Base-by-base conservation (phyloP, 1,284 basidiomycete species). In the Moesziomyces aphidis region DNA sequence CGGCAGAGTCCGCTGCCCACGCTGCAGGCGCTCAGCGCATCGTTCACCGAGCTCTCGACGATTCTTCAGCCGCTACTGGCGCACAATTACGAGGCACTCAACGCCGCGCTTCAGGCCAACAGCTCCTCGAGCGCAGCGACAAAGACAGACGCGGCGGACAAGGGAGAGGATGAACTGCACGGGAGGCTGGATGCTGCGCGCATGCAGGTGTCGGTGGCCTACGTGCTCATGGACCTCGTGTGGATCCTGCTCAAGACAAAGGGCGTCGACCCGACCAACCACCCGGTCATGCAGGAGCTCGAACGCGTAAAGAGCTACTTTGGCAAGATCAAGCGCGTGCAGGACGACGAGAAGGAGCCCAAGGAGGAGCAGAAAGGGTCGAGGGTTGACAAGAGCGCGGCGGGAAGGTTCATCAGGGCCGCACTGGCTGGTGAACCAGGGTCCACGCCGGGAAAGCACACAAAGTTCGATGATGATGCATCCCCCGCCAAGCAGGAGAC, bases 181-280 rank as follows among this genome's bases (percentile, higher is more conserved):
- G 76, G 78, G 7, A 73, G 69, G 28, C 66, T 80, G 28, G 74
- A 79, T 22, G 64, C 77, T 5, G 78, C 77, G 15, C 59, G 75
- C 43, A 50, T 80, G 62, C 69, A 79, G 46, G 71, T 72, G 11
- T 70, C 65, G 0, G 61, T 72, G 1, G 78, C 78, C 1, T 80
- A 80, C 47, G 75, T 80, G 1, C 50, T 80, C 2, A 57, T 79
- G 52, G 78, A 80, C 36, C 61, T 80, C 8, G 76, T 80, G 0
- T 80, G 78, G 78, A 79, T 80, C 19, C 36, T 77, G 45, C 47
- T 80, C n/a, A 79, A 79, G 43, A 68, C 70, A 11, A 75, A 74
- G 28, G 79, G 79, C 8, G 65, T 75, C 26, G 77, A 80, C 36
- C 44, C 76, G 11, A 53, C 62, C 4, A 60, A 60, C 10, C 79